Percentiles rank a stretch among this genome's conserved stretches.
These are phyloP conservation scores for Cymbopogon citratus DNA, from an alignment of 176 grass and related monocot genomes.

Conservation along the genomic window DNA sequence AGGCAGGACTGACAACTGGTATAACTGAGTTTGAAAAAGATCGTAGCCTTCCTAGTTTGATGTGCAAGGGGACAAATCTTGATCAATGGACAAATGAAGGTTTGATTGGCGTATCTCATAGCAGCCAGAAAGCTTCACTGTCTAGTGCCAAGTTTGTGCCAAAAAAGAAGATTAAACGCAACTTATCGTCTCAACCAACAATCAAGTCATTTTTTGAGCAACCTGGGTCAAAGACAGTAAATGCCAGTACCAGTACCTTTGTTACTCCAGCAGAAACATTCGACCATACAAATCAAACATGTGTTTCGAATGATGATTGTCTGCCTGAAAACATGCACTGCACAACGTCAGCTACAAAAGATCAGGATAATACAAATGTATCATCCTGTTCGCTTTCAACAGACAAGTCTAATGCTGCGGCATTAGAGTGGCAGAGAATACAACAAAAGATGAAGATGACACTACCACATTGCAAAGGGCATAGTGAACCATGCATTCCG, in stretches of 20 bases:
- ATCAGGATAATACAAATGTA: slow-evolving; percentile 26
- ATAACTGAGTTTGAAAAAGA: slow-evolving; percentile 27
- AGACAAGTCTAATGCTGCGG: slow-evolving; percentile 46
- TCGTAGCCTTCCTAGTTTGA: slow-evolving; percentile 25
- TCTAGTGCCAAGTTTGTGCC: slow-evolving; percentile 30
- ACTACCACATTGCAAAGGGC: slow-evolving; percentile 83
- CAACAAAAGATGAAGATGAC: slow-evolving; percentile 94
- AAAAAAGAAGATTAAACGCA: slow-evolving; percentile 55
- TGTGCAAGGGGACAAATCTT: slow-evolving; percentile 23
- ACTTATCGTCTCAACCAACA: slow-evolving; percentile 68
- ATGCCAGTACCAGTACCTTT: slow-evolving; percentile 21
- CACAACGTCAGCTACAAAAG: slow-evolving; percentile 23
- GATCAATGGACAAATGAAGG: slow-evolving; percentile 28
- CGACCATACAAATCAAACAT: slow-evolving; percentile 2
- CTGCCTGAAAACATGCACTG: slow-evolving; percentile 27
- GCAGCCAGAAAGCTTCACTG: slow-evolving; percentile 27
- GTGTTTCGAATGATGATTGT: slow-evolving; percentile 7
- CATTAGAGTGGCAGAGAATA: slow-evolving; percentile 82
- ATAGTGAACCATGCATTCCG: slow-evolving; percentile 90
- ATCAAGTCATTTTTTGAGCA: slow-evolving; percentile 85
- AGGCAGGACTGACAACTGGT: slow-evolving; percentile 18
- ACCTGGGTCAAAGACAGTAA: slow-evolving; percentile 26
- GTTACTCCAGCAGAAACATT: slow-evolving; percentile 23
- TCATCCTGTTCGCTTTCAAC: slow-evolving; percentile 25
- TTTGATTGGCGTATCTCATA: neutral